Conservation (phyloP, 2,329 filamentous ascomycete species). For the Nemania bipapillata region DNA sequence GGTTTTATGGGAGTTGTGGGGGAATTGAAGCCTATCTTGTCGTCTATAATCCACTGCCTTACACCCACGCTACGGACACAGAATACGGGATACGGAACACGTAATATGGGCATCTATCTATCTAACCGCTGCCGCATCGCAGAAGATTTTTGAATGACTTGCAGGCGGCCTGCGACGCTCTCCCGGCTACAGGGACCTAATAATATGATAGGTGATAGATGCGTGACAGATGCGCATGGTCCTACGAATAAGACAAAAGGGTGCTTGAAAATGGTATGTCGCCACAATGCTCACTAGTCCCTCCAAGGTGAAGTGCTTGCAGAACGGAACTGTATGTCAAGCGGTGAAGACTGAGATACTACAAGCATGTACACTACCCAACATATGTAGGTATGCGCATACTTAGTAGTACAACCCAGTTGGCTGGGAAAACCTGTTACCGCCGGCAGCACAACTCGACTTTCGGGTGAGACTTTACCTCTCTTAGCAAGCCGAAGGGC, state of each 20-base stretch:
- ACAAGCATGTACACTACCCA: too few species aligned
- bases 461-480: slow-evolving; percentile 13
- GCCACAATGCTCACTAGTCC: slow-evolving; percentile 20
- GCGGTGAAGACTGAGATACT: slow-evolving; percentile 26
- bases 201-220: slow-evolving; percentile 18
- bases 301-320: slow-evolving; percentile 21
- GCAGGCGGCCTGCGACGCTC: slow-evolving; percentile 12
- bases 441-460: not conserved
- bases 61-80: not conserved
- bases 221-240: slow-evolving; percentile 15
- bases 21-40: slow-evolving; percentile 21
- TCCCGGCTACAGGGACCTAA: not conserved
- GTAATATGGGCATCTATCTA: too few species aligned
- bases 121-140: slow-evolving; percentile 6
- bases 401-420: too few species aligned
- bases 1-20: slow-evolving; percentile 7
- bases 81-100: slow-evolving; percentile 10
- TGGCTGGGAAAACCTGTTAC: slow-evolving; percentile 4
- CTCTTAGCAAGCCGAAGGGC: slow-evolving; percentile 21
- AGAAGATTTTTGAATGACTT: slow-evolving; percentile 20
- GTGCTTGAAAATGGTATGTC: not conserved
- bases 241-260: slow-evolving; percentile 22
- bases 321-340: slow-evolving; percentile 15
- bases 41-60: slow-evolving; percentile 25
- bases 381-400: too few species aligned